These are phyloP conservation scores for Arthrobotrys sphaeroides DNA, from an alignment of 2,329 filamentous ascomycete species.

Conservation along the genomic window DNA sequence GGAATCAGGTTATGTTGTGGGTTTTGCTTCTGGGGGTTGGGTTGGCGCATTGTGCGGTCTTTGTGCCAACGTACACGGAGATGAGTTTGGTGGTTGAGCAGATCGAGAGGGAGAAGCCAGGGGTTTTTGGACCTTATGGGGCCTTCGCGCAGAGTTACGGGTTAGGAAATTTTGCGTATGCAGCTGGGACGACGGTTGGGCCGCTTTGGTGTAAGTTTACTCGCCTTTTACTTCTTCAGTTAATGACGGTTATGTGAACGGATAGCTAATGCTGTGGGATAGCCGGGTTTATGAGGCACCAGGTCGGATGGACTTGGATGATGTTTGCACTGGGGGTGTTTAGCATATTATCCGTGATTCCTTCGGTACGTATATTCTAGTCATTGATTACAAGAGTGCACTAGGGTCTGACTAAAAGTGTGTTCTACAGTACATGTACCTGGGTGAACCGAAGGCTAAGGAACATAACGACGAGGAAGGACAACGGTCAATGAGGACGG, in stretches of 20 bases:
- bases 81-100: slow-evolving; percentile 51
- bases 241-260: not conserved
- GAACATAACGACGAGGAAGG: slow-evolving; percentile 16
- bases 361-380: slow-evolving; percentile 24
- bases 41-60: slow-evolving; percentile 39
- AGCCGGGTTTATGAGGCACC: slow-evolving; percentile 50
- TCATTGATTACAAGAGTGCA: not conserved
- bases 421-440: slow-evolving; percentile 18
- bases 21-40: slow-evolving; percentile 35
- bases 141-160: slow-evolving; percentile 53
- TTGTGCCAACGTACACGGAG: slow-evolving; percentile 48
- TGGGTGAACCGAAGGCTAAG: slow-evolving; percentile 29
- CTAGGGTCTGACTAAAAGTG: not conserved
- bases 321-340: slow-evolving; percentile 40
- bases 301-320: slow-evolving; percentile 37
- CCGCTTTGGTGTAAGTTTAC: slow-evolving; percentile 47
- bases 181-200: slow-evolving; percentile 45
- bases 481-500: slow-evolving; percentile 11
- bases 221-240: not conserved
- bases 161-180: slow-evolving; percentile 47
- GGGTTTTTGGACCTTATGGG: slow-evolving; percentile 49
- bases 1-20: slow-evolving; percentile 42
- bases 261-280: slow-evolving; percentile 2
- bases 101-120: slow-evolving; percentile 48
- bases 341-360: slow-evolving; percentile 17